Evolutionary conservation across 106 monocot genomes (phyloP), one percentile per base, ranked within the genome.

Genomic region (Triglochin maritima): DNA sequence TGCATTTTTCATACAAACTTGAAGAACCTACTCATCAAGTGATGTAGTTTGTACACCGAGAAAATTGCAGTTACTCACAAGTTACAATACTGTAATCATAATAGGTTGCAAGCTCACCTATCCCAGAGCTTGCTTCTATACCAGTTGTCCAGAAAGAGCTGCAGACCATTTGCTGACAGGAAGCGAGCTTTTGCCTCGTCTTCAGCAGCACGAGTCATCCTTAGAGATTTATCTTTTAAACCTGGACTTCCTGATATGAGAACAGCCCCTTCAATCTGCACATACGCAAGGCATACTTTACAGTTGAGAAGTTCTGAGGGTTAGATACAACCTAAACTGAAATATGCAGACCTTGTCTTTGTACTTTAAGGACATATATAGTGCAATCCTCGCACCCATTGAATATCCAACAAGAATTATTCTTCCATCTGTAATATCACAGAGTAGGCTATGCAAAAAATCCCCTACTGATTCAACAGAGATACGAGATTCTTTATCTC

Each of bases 181-280:
- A 83, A 83, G 6, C 43, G 46, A 72, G 95, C 85, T 78, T 71
- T 90, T 49, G 83, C 79, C 54, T 85, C 83, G 81, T 95, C 95
- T 49, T 84, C 82, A 47, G 72, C 73, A 46, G 44, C 41, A 78
- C 87, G 87, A 45, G 69, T 44, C 76, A 50, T 83, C 81, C 73
- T 87, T 47, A 66, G 46, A 55, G 79, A 44, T 71, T 85, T 72
- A 76, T 85, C 75, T 60, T 75, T 85, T 61, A 95, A 59, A 65
- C 95, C 95, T 13, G 95, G 95, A 74, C 90, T 90, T 80, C 95
- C 95, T 11, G 95, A 95, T 78, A 95, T 76, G 59, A 88, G 69
- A 69, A 90, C 81, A 64, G 84, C 78, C 82, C 87, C 90, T 64
- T 81, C 58, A 54, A 95, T 74, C 95, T 95, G 59, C 49, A 10